Percentiles rank a stretch among this genome's conserved stretches.
Conservation (phyloP, 2,329 filamentous ascomycete genomes). For the Alternaria ventricosa region DNA sequence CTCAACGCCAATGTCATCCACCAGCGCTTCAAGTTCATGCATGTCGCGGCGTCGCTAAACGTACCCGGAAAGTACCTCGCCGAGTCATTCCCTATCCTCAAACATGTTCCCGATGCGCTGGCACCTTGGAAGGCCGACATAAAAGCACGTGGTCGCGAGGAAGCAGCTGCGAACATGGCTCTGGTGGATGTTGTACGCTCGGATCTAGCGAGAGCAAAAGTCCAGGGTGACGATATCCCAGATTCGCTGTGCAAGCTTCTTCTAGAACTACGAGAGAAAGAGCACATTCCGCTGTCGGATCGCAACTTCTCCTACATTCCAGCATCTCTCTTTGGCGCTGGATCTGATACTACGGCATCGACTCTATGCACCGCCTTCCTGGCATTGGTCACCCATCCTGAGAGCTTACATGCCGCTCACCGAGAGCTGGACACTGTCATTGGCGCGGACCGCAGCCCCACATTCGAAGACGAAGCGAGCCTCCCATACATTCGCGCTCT, state of each 20-base stretch:
- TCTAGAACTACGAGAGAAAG: constrained; percentile 50
- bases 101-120: constrained; percentile 53
- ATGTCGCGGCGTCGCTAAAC: constrained; percentile 57
- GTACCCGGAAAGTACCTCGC: constrained; percentile 55
- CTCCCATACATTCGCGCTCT: constrained; percentile 51
- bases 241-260: constrained; percentile 55
- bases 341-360: constrained; percentile 59
- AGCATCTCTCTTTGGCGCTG: constrained; percentile 56
- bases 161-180: constrained; percentile 52
- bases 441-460: constrained; percentile 39
- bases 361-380: constrained; percentile 59
- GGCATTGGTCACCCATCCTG: constrained; percentile 56
- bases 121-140: constrained; percentile 59
- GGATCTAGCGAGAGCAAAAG: constrained; percentile 49
- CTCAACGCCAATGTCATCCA: constrained; percentile 56
- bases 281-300: constrained; percentile 50
- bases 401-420: constrained; percentile 53
- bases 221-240: constrained; percentile 43
- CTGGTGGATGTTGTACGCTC: constrained; percentile 51
- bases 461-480: constrained; percentile 45
- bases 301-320: constrained; percentile 55
- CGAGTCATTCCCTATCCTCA: constrained; percentile 55
- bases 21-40: constrained; percentile 57
- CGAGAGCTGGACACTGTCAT: constrained; percentile 49
- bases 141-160: constrained; percentile 46